These are phyloP conservation scores for Chimonanthus salicifolius DNA, from an alignment of 164 flowering plant genomes.

Conservation along the genomic window DNA sequence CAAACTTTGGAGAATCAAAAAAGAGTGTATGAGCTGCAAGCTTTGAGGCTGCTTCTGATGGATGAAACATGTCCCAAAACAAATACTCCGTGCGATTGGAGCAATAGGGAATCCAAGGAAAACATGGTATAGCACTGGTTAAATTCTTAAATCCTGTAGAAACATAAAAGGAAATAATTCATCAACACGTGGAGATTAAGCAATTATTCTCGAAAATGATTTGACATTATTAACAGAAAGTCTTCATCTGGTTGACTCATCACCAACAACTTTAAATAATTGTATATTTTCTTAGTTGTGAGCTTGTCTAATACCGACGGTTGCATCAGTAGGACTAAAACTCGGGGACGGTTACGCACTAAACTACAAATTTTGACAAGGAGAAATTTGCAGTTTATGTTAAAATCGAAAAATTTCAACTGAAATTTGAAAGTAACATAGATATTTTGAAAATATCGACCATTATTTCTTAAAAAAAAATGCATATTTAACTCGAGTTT, in stretches of 20 bases:
- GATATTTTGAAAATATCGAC: too few species aligned
- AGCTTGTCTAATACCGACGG: too few species aligned
- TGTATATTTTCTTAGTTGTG: too few species aligned
- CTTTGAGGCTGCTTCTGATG: constrained; percentile 36
- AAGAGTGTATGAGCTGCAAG: constrained; percentile 40
- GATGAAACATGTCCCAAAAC: constrained; percentile 58
- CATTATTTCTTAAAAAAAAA: too few species aligned
- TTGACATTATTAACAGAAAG: background rate
- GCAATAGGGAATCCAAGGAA: constrained; percentile 21
- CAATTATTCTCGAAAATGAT: background rate
- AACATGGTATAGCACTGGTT: constrained; percentile 24
- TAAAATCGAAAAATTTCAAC: background rate
- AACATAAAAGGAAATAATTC: background rate
- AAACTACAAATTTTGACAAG: background rate
- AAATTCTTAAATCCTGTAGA: constrained; percentile 32
- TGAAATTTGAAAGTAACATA: too few species aligned
- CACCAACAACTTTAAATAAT: too few species aligned
- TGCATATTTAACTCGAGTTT: too few species aligned
- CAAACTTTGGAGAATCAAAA: constrained; percentile 23
- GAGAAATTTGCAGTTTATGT: background rate
- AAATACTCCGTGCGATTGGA: constrained; percentile 26
- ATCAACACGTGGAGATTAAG: background rate
- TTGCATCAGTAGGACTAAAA: background rate
- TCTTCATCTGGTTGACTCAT: too few species aligned
- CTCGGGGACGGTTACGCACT: background rate